Conservation (phyloP, 257 asterid genomes). For the Craterostigma plantagineum region DNA sequence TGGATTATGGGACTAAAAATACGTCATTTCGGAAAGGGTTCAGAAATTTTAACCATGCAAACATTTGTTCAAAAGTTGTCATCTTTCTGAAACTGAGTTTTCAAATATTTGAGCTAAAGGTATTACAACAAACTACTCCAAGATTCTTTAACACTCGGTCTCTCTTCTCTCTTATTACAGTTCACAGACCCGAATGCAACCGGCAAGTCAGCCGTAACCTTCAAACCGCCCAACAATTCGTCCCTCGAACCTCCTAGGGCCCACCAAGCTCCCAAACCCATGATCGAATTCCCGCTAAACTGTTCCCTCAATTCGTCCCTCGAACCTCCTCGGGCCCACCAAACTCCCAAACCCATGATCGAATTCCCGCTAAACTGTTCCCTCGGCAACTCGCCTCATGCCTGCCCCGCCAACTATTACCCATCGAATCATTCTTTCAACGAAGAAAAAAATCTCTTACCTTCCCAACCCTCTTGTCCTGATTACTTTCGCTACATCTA, state of each 20-base stretch:
- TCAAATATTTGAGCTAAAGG: no score
- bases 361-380: slow-evolving; percentile 43
- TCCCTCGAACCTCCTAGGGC: slow-evolving; percentile 7
- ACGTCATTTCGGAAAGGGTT: no score
- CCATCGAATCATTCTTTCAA: slow-evolving; percentile 12
- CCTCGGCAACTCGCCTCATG: slow-evolving; percentile 13
- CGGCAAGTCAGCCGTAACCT: slow-evolving; percentile 9
- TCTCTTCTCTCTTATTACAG: slow-evolving; percentile 20
- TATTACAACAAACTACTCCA: no score
- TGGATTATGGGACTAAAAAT: no score
- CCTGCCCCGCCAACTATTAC: slow-evolving; percentile 45
- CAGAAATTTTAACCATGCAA: no score
- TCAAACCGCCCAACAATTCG: slow-evolving; percentile 5
- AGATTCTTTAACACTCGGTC: no score
- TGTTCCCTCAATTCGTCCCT: slow-evolving; percentile 28
- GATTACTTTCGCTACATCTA: slow-evolving; percentile 62
- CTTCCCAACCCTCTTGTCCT: slow-evolving; percentile 24
- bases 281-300: slow-evolving; percentile 26
- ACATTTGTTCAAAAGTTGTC: no score
- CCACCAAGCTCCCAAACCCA: slow-evolving; percentile 11
- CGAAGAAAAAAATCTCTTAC: slow-evolving; percentile 1
- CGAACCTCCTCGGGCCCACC: slow-evolving; percentile 6
- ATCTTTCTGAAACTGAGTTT: no score
- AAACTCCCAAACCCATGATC: slow-evolving; percentile 11
- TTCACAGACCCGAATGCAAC: slow-evolving; percentile 14